These are phyloP conservation scores for Alternaria conjuncta DNA, from an alignment of 2,329 filamentous ascomycete genomes.

Conservation along the genomic window DNA sequence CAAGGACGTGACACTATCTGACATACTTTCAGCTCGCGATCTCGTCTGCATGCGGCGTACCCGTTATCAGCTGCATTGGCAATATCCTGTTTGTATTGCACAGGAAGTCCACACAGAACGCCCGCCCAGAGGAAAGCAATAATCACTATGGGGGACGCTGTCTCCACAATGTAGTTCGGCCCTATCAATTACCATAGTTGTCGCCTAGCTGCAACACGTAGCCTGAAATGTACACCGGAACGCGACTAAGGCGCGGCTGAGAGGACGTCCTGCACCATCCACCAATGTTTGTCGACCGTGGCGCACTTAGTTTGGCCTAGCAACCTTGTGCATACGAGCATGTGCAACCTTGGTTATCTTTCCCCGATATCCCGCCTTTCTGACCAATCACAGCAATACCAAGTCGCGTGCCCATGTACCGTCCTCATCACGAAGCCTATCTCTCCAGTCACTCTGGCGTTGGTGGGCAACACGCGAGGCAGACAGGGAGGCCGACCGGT, in stretches of 20 bases:
- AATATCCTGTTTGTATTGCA: not conserved
- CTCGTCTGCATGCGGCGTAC: not conserved
- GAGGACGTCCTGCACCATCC: not conserved
- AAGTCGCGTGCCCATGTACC: slow-evolving; percentile 2
- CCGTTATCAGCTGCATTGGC: slow-evolving; percentile 6
- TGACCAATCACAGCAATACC: slow-evolving; percentile 5
- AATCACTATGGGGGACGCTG: not conserved
- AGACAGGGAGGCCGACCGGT: not conserved
- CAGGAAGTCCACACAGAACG: slow-evolving; percentile 1
- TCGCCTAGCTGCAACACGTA: not conserved
- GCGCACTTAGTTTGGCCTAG: not conserved
- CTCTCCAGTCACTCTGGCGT: not conserved
- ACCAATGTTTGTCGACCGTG: not conserved
- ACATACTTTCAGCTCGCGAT: not conserved
- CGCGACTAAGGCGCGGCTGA: slow-evolving; percentile 4
- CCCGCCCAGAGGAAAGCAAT: not conserved
- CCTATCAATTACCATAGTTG: slow-evolving; percentile 2
- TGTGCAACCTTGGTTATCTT: not conserved
- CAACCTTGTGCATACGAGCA: not conserved
- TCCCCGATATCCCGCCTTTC: not conserved
- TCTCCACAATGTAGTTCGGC: not conserved
- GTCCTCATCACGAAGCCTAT: not conserved
- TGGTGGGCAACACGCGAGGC: not conserved
- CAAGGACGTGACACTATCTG: not conserved
- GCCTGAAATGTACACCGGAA: slow-evolving; percentile 2